phyloP scores from a whole-genome alignment of 2,329 filamentous ascomycete genomes.

The Pseudogymnoascus sp. region DNA sequence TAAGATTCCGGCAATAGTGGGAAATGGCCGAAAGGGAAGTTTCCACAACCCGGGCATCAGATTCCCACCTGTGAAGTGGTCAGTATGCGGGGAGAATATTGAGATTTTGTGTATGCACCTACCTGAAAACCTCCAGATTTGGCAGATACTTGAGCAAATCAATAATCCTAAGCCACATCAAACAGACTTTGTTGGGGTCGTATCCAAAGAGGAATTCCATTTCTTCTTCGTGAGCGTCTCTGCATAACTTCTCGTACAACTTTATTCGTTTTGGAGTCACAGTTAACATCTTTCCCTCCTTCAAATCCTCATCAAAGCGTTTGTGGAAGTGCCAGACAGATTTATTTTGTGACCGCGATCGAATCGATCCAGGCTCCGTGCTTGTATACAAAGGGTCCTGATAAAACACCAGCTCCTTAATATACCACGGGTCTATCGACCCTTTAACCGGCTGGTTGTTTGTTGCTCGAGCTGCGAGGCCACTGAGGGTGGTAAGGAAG shows the following conservation, averaged over 20 bases:
- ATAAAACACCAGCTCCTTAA: conserved; percentile 1
- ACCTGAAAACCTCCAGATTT: background rate
- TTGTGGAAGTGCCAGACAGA: background rate
- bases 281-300: background rate
- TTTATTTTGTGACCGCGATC: background rate
- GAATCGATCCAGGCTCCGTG: background rate
- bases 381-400: background rate
- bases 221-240: background rate
- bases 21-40: conserved; percentile 1
- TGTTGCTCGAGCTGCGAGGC: background rate
- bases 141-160: background rate
- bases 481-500: background rate
- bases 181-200: background rate
- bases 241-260: background rate
- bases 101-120: background rate
- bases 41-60: background rate
- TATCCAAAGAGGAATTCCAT: background rate
- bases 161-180: conserved; percentile 3
- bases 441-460: background rate
- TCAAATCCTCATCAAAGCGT: background rate
- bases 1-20: background rate
- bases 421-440: background rate
- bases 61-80: background rate
- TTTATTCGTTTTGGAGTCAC: background rate
- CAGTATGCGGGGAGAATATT: background rate